Evolutionary conservation across 148 eudicot genomes (phyloP).

Genomic region (Cornus kousa): DNA sequence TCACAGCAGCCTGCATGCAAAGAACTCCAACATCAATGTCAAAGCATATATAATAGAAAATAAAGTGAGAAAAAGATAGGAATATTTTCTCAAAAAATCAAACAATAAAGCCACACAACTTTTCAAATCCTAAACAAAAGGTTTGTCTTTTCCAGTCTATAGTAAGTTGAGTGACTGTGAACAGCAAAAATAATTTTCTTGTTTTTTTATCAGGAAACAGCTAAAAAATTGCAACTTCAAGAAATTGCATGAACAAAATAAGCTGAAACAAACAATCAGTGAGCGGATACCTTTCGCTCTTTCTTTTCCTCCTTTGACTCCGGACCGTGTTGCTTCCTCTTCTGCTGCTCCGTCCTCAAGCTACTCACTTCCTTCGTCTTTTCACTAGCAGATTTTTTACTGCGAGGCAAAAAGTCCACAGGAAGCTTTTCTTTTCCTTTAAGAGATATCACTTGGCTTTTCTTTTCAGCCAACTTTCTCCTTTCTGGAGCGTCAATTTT

Average conservation of each 20-base stretch:
- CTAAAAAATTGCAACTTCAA: not conserved
- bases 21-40: conserved; percentile 10
- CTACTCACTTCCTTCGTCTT: conserved; percentile 40
- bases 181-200: not conserved
- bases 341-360: conserved; percentile 38
- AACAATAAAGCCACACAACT: not conserved
- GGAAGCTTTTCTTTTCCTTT: conserved; percentile 80
- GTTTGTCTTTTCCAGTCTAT: not conserved
- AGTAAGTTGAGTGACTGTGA: not conserved
- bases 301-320: conserved; percentile 99
- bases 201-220: not conserved
- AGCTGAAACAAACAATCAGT: not conserved
- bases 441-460: conserved; percentile 52
- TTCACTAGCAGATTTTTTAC: conserved; percentile 40
- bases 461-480: conserved; percentile 52
- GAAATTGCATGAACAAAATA: not conserved
- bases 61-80: not conserved
- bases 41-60: not conserved
- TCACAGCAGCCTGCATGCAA: conserved; percentile 66
- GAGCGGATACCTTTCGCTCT: conserved; percentile 72
- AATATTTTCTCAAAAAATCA: not conserved
- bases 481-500: conserved; percentile 70
- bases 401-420: conserved; percentile 68
- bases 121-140: not conserved
- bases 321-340: conserved; percentile 57